Percentiles rank a stretch among this genome's conserved stretches.
Evolutionary conservation across 73 alveolate genomes (phyloP).

Genomic region (Paramecium octaurelia): DNA sequence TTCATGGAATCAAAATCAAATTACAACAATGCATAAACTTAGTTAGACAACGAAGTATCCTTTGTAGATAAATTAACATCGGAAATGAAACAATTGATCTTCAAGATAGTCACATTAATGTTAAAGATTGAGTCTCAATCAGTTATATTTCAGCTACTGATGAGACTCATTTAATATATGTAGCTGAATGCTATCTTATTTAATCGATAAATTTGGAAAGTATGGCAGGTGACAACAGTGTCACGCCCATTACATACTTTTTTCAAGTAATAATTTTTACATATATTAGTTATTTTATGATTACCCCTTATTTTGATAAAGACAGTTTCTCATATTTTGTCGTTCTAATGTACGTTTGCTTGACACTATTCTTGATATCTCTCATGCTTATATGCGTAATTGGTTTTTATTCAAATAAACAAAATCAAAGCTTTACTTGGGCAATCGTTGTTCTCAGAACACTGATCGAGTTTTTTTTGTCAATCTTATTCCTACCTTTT

Average conservation of each 20-base stretch:
- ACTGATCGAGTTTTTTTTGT: background rate
- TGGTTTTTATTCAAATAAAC: background rate
- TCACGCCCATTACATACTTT: background rate
- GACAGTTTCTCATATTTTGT: background rate
- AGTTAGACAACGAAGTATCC: conserved; percentile 2
- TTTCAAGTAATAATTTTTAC: background rate
- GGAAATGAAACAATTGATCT: background rate
- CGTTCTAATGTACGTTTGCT: background rate
- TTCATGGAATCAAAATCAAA: conserved; percentile 21
- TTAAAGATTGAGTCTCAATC: conserved; percentile 1
- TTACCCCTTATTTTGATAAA: background rate
- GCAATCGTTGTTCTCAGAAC: background rate
- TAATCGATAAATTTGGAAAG: conserved; percentile 27
- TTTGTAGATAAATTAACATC: background rate
- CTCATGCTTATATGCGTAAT: background rate
- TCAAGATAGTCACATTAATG: background rate
- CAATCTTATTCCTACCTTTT: background rate
- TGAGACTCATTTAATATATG: background rate
- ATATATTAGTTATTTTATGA: background rate
- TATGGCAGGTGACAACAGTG: background rate
- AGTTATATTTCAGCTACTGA: background rate
- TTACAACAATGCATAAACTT: background rate
- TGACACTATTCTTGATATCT: background rate
- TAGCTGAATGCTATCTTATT: background rate
- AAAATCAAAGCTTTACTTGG: conserved; percentile 6